Base-by-base conservation (phyloP, 1,139 yeast species). In the Keqinozyma sinolaborantium region DNA sequence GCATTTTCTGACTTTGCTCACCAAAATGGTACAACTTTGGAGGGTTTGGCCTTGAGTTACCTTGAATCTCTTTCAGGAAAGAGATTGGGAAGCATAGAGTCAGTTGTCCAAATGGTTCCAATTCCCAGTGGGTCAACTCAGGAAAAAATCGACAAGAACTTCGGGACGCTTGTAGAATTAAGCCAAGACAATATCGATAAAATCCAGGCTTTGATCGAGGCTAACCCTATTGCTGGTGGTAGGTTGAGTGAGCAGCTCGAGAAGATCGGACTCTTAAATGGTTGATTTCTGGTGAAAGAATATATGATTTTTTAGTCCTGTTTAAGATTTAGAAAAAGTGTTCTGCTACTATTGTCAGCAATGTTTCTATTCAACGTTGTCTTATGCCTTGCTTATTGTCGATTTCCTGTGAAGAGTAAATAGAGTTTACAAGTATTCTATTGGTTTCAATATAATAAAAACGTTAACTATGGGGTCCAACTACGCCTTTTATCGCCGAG, bases 41-140 rank as follows among this genome's bases (percentile, higher is more conserved):
- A 87, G 21, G 82, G 83, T 39, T 58, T 85, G 35, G 82, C 95
- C 0, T 61, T 87, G 25, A 79, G 85, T 4, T 87, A 95, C 95
- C 60, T 85, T 40, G 50, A 67, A 40, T 60, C 63, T 11, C 42
- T 63, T 16, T 57, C 67, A 0, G 58, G 51, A 5, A 38, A 45
- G 26, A 48, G 56, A 28, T 60, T 45, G 34, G 39, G 42, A 28
- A 70, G 60, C 45, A 61, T 46, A 26, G 51, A 47, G 47, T 64
- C 53, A 29, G 72, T 70, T 38, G 76, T 87, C 13, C 67, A 63
- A 36, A 68, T 85, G 31, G 56, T 87, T 26, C 95, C 95, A 27
- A 83, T 86, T 50, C 95, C 95, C 15, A 79, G 87, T 34, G 78
- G 85, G 8, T 70, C 86, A 5, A 70, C 78, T 16, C 59, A 63